Base-by-base conservation (phyloP, 2,329 filamentous ascomycete genomes). In the Cercospora brassicicola region DNA sequence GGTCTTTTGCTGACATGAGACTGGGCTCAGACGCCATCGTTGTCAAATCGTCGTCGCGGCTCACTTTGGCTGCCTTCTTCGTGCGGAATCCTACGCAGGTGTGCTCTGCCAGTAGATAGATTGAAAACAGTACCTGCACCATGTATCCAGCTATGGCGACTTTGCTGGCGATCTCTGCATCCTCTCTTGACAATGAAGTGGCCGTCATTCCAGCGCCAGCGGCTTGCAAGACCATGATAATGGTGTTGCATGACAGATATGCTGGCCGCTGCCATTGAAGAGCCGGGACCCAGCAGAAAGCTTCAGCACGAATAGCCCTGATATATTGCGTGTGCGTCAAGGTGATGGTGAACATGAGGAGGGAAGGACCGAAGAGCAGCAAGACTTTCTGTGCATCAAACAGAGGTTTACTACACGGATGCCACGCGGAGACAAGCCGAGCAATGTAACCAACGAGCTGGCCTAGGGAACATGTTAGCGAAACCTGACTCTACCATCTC, bases 331-430 rank as follows among this genome's bases (percentile, higher is more conserved):
- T 64, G 33, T 69, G 64, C 4, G 18, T 30, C 8, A 62, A 15
- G 0, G 56, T 53, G 11, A 69, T 53, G 4, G 67, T 69, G 48
- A 66, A 66, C 64, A 69, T 67, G 10, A 69, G 45, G 4, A 63
- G 28, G 4, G 60, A 55, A 7, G 64, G 67, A 2, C 67, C 64
- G 18, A 69, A 55, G 4, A 66, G 67, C 11, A 69, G 30, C 9
- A 69, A 53, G 23, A 66, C 64, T 9, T 53, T 23, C 53, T 69
- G 64, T 2, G 42, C 60, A 18, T 51, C 64, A 28, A 51, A 60
- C 26, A 64, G 55, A 30, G 28, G 15, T 39, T 64, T 66, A 28
- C 45, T 62, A 57, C 64, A 66, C 11, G 36, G n/a, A 23, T 66
- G 48, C 28, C 48, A 45, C n/a, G 36, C 48, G 2, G 55, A 59